phyloP scores from a whole-genome alignment of 495 filamentous ascomycete species.

The Clohesyomyces aquaticus region DNA sequence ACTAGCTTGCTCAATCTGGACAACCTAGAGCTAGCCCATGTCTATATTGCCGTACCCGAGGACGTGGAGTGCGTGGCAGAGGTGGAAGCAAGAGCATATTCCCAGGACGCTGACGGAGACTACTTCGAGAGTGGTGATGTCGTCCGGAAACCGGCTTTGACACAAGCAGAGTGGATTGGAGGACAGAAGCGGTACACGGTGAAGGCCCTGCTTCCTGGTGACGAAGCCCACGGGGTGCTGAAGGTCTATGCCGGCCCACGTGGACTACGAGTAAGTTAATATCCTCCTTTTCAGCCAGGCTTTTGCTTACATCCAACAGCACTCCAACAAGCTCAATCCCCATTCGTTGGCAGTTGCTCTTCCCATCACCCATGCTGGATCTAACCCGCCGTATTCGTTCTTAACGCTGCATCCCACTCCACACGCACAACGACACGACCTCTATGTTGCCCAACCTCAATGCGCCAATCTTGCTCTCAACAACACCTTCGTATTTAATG shows the following conservation, averaged over 20 bases:
- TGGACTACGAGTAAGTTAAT: slow-evolving; percentile 70
- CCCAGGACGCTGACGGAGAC: slow-evolving; percentile 84
- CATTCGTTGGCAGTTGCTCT: slow-evolving; percentile 90
- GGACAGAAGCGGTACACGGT: slow-evolving; percentile 89
- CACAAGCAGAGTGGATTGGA: slow-evolving; percentile 87
- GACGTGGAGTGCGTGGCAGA: slow-evolving; percentile 93
- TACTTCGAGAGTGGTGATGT: slow-evolving; percentile 90
- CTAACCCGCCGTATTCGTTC: slow-evolving; percentile 93
- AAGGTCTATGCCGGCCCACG: slow-evolving; percentile 94
- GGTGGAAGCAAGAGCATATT: slow-evolving; percentile 80
- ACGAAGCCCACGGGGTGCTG: slow-evolving; percentile 85
- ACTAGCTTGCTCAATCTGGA: slow-evolving; percentile 85
- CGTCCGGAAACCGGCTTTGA: slow-evolving; percentile 80
- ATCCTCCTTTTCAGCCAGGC: background rate
- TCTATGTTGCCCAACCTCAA: slow-evolving; percentile 95
- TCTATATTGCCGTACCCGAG: slow-evolving; percentile 81
- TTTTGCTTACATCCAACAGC: slow-evolving; percentile 45
- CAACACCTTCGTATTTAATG: slow-evolving; percentile 96
- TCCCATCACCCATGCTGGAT: slow-evolving; percentile 85
- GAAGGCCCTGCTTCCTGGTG: slow-evolving; percentile 86
- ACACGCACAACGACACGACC: slow-evolving; percentile 92
- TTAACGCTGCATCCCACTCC: slow-evolving; percentile 92
- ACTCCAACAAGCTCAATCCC: slow-evolving; percentile 90
- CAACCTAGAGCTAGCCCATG: slow-evolving; percentile 86
- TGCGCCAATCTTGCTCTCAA: slow-evolving; percentile 83